Evolutionary conservation across 345 rosid genomes (phyloP).

Genomic region (Durio zibethinus): DNA sequence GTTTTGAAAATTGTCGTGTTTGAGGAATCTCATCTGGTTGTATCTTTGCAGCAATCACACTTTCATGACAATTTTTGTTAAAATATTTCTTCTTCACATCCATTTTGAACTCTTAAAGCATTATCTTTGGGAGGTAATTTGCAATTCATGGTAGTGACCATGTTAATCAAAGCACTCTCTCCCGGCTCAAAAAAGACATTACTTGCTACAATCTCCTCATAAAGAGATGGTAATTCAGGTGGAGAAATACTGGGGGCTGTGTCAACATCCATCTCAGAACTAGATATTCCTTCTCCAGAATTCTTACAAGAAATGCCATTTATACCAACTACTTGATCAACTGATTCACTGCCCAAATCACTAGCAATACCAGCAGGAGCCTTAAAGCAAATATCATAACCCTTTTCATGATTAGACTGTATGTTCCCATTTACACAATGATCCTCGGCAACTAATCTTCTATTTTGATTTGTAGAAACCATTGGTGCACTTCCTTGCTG

Average conservation of each 20-base stretch:
- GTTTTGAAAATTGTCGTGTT: constrained; percentile 2
- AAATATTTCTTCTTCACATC: not conserved
- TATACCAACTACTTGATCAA: constrained; percentile 1
- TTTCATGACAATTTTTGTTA: constrained; percentile 6
- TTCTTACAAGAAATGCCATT: constrained; percentile 13
- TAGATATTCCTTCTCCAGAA: constrained; percentile 22
- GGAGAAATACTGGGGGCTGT: constrained; percentile 14
- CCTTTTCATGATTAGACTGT: constrained; percentile 17
- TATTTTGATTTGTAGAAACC: constrained; percentile 16
- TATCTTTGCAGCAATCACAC: constrained; percentile 10
- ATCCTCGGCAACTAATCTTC: constrained; percentile 18
- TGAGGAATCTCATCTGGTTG: constrained; percentile 3
- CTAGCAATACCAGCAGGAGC: constrained; percentile 13
- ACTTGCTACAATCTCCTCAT: constrained; percentile 19
- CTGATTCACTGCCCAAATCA: constrained; percentile 16
- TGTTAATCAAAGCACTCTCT: not conserved
- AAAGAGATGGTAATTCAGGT: constrained; percentile 15
- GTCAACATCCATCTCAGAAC: constrained; percentile 21
- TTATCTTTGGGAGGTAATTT: not conserved
- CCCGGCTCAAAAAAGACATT: constrained; percentile 24
- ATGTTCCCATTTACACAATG: constrained; percentile 1
- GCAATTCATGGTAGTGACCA: not conserved
- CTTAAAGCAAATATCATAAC: constrained; percentile 6
- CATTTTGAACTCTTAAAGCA: constrained; percentile 9
- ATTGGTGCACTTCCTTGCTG: constrained; percentile 17